A percentile compares a stretch with the other conserved stretches of the same genome.
Evolutionary conservation across 2,329 filamentous ascomycete species (phyloP).

Genomic region (Hypoxylon sp.): DNA sequence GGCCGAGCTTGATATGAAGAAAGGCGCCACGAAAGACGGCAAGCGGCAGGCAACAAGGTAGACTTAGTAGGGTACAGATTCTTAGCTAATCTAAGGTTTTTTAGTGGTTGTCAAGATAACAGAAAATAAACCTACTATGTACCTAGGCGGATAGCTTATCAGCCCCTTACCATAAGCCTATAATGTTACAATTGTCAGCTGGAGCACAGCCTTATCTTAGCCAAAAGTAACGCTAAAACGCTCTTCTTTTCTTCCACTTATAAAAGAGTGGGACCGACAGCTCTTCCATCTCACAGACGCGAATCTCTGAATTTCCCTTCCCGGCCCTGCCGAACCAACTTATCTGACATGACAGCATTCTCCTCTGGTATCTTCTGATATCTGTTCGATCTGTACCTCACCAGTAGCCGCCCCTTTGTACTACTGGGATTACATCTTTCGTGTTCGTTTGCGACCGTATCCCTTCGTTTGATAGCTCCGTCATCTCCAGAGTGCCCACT

Average conservation of each 20-base stretch:
- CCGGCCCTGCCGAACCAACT: conserved; percentile 35
- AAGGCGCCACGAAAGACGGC: conserved; percentile 1
- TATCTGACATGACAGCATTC: conserved; percentile 34
- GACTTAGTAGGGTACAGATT: background rate
- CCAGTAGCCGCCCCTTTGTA: background rate
- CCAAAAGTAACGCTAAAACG: background rate
- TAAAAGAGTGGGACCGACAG: conserved; percentile 26
- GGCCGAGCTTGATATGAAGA: conserved; percentile 9
- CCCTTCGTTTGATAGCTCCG: conserved; percentile 17
- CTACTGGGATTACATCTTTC: background rate
- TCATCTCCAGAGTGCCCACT: conserved; percentile 10
- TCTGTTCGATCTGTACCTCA: background rate
- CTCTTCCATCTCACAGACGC: conserved; percentile 17
- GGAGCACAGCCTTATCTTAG: conserved; percentile 35
- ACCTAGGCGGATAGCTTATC: conserved; percentile 18
- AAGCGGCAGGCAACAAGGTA: conserved; percentile 9
- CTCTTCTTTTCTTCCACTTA: background rate
- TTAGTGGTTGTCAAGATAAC: conserved; percentile 18
- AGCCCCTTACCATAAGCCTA: background rate
- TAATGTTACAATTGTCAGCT: background rate
- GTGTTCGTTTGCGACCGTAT: conserved; percentile 14
- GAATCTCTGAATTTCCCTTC: conserved; percentile 31
- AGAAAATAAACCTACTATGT: background rate
- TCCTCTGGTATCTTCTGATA: conserved; percentile 10
- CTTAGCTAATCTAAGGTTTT: too few relatives aligned